Base-by-base conservation (phyloP, 148 eudicot species). In the Chenopodium quinoa region DNA sequence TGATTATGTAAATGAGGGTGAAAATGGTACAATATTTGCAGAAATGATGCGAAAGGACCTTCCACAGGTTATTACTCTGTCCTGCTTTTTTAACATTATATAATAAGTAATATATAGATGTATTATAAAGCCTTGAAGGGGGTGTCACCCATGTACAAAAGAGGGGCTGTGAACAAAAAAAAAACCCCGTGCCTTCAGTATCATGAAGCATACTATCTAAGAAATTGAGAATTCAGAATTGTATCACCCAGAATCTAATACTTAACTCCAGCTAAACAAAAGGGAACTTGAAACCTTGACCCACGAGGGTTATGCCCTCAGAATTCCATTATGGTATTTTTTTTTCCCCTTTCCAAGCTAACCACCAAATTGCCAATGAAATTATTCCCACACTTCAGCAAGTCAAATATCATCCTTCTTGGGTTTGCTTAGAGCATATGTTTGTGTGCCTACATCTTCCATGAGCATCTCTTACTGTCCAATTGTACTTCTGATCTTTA, bases 31-130 rank as follows among this genome's bases (percentile, higher is more conserved):
- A 37, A 44, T 76, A 31, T 96, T 96, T 85, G 99, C 99, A 77
- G 99, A 93, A 84, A 93, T 96, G 99, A 96, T 96, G 99, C 89
- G 80, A 76, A 91, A 92, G 86, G 99, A 96, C 81, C 98, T 96
- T 81, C 99, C 99, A 37, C 99, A 96, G 95, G 99, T 92, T 60
- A 72, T 79, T 82, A n/a, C 31, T 58, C 63, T 54, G 52, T 19
- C 23, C 48, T 71, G 7, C 72, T 69, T 65, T 65, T 13, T 67
- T 31, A 4, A 10, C 0, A 32, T 67, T 12, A 67, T 1, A 27
- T 69, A 7, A 32, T 13, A 12, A 67, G 72, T 69, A 69, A 69
- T 69, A 16, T 10, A 69, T 44, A 32, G 46, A 2, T 31, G 12
- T 67, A 67, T 31, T 16, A 4, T 54, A 32, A 69, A 31, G 46